These are phyloP conservation scores for Rhododendron ovatum DNA, from an alignment of 148 eudicot species.

Conservation along the genomic window DNA sequence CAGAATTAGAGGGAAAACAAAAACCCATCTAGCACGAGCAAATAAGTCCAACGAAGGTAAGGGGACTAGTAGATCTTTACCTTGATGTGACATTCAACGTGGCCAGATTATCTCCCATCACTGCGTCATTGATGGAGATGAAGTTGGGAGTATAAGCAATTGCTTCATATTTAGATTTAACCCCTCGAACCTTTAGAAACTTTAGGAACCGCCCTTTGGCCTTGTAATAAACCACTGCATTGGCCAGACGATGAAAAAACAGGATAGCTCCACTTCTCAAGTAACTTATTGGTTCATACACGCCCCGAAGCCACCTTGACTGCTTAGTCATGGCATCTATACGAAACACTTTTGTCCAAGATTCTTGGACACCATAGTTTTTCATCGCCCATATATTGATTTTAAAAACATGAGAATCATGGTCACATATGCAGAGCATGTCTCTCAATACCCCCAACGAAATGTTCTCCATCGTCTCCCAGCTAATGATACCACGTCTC, in stretches of 20 bases:
- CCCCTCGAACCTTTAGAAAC: neutral
- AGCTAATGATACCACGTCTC: neutral
- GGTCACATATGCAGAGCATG: slow-evolving; percentile 13
- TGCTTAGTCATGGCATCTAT: neutral
- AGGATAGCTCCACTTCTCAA: neutral
- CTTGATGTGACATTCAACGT: neutral
- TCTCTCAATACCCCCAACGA: slow-evolving; percentile 15
- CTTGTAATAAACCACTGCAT: neutral
- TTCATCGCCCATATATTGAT: slow-evolving; percentile 17
- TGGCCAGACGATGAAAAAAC: neutral
- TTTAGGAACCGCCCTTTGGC: neutral
- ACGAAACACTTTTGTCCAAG: slow-evolving; percentile 15
- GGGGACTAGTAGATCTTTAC: neutral
- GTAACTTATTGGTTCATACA: neutral
- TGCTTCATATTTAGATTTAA: neutral
- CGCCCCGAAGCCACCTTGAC: neutral
- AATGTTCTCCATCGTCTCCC: neutral
- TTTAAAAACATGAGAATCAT: neutral
- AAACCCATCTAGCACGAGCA: neutral
- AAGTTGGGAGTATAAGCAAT: neutral
- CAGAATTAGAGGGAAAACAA: neutral
- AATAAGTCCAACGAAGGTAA: neutral
- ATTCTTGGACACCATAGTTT: slow-evolving; percentile 15
- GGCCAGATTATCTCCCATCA: neutral
- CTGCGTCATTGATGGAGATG: neutral